phyloP scores from a whole-genome alignment of 179 eudicot genomes.

The Vitellaria paradoxa region DNA sequence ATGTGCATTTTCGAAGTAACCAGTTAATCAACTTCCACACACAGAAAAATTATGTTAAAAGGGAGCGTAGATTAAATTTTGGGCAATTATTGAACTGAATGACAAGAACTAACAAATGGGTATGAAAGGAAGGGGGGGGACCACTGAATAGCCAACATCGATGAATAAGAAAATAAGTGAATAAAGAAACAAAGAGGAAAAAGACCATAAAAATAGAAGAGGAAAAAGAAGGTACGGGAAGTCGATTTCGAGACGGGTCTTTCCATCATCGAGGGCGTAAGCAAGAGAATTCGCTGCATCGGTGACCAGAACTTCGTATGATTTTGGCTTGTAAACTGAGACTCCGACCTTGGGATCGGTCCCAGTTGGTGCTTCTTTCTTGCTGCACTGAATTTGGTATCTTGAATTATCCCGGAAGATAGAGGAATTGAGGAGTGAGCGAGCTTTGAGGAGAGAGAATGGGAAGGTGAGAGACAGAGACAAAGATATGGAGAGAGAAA shows the following conservation, averaged over 20 bases:
- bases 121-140: too few relatives aligned
- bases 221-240: constrained; percentile 61
- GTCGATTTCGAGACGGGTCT: constrained; percentile 80
- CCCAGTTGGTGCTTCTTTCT: constrained; percentile 32
- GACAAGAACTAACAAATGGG: constrained; percentile 9
- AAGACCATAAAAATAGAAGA: too few relatives aligned
- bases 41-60: too few relatives aligned
- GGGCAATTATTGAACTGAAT: background rate
- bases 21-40: too few relatives aligned
- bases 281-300: constrained; percentile 80
- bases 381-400: constrained; percentile 31
- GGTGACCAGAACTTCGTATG: constrained; percentile 73
- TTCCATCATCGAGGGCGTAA: constrained; percentile 72
- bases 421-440: background rate
- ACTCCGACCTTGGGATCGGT: constrained; percentile 59
- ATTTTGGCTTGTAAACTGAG: constrained; percentile 84
- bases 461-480: constrained; percentile 14
- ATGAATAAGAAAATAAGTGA: too few relatives aligned
- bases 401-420: background rate
- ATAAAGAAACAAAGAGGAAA: too few relatives aligned
- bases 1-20: too few relatives aligned
- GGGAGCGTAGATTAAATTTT: too few relatives aligned
- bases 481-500: background rate
- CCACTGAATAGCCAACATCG: too few relatives aligned
- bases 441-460: constrained; percentile 11